Evolutionary conservation across 352 stramenopile species (phyloP).

Genomic region (Pythium dissotocum): DNA sequence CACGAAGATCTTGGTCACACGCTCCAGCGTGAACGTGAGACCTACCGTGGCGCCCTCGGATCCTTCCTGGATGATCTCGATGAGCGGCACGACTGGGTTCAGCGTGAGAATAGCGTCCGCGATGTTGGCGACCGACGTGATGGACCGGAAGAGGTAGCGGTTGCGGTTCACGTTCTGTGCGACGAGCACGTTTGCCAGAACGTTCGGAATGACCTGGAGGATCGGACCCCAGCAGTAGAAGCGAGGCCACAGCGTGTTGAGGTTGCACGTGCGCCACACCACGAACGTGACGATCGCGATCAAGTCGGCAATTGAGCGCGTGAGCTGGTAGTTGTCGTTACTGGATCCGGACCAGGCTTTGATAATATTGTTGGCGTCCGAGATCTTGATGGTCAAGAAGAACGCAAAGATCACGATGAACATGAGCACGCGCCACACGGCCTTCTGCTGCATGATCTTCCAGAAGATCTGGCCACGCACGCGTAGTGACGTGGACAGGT

Average conservation of each 20-base stretch:
- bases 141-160: conserved; percentile 27
- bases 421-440: conserved; percentile 41
- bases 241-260: conserved; percentile 34
- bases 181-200: conserved; percentile 24
- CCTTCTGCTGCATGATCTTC: conserved; percentile 53
- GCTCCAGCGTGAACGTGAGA: conserved; percentile 56
- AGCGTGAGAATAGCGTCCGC: conserved; percentile 51
- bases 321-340: conserved; percentile 37
- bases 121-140: conserved; percentile 45
- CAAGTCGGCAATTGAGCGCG: conserved; percentile 33
- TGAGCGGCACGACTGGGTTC: conserved; percentile 55
- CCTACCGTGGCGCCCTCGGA: conserved; percentile 62
- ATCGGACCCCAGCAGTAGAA: conserved; percentile 39
- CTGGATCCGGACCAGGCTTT: conserved; percentile 24
- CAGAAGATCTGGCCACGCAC: conserved; percentile 41
- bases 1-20: conserved; percentile 53
- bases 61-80: conserved; percentile 66
- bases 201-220: conserved; percentile 30
- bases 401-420: conserved; percentile 48
- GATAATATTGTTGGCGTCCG: conserved; percentile 23
- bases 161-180: conserved; percentile 16
- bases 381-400: conserved; percentile 37
- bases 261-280: conserved; percentile 38
- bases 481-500: conserved; percentile 34
- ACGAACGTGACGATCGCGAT: conserved; percentile 34